Percentiles rank a stretch among this genome's conserved stretches.
Evolutionary conservation across 495 filamentous ascomycete genomes (phyloP).

Genomic region (Mycothermus thermophilus): DNA sequence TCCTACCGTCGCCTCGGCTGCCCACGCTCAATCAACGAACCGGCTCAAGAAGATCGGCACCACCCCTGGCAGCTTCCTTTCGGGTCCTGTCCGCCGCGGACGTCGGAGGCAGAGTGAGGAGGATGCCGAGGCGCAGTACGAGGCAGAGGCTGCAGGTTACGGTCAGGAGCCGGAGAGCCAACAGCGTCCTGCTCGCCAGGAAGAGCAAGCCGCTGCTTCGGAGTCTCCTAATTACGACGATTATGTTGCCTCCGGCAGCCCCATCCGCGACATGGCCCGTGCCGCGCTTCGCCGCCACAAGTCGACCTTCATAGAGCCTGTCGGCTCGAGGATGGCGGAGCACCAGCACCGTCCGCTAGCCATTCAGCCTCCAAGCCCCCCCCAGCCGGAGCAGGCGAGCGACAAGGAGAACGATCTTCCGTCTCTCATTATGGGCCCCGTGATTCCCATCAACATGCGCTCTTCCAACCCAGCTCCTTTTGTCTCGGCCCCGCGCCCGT

Average conservation of each 20-base stretch:
- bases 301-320: slow-evolving; percentile 9
- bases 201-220: slow-evolving; percentile 23
- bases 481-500: slow-evolving; percentile 45
- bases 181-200: slow-evolving; percentile 17
- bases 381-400: slow-evolving; percentile 40
- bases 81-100: slow-evolving; percentile 59
- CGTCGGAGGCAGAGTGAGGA: slow-evolving; percentile 64
- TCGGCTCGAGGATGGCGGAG: neutral
- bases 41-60: slow-evolving; percentile 61
- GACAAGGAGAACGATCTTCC: slow-evolving; percentile 78
- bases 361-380: slow-evolving; percentile 52
- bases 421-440: neutral
- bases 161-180: slow-evolving; percentile 26
- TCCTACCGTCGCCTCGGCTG: slow-evolving; percentile 32
- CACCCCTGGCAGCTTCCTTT: slow-evolving; percentile 56
- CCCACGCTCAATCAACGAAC: slow-evolving; percentile 51
- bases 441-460: neutral
- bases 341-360: slow-evolving; percentile 18
- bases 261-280: slow-evolving; percentile 26
- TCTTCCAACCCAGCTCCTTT: slow-evolving; percentile 13
- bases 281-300: slow-evolving; percentile 19
- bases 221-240: slow-evolving; percentile 24
- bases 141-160: slow-evolving; percentile 19
- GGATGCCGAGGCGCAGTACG: slow-evolving; percentile 33
- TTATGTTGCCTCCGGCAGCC: slow-evolving; percentile 30